phyloP scores from a whole-genome alignment of 202 grass and related monocot species.

The Schoenoplectus triqueter region DNA sequence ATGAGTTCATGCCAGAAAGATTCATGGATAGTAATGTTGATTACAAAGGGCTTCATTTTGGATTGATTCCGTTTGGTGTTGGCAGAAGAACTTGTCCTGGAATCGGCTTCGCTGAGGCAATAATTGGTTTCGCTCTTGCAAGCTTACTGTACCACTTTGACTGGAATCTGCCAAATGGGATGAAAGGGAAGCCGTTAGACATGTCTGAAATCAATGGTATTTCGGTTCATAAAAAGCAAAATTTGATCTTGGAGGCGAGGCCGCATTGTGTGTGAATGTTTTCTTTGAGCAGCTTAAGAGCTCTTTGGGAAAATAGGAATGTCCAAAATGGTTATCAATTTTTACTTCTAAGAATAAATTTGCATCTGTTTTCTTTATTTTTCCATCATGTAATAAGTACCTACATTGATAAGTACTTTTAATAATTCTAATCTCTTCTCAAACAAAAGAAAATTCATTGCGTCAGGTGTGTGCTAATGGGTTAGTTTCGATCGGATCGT shows the following conservation, averaged over 20 bases:
- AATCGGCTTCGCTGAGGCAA: constrained; percentile 45
- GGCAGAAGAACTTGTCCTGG: constrained; percentile 66
- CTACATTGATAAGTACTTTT: too few species aligned
- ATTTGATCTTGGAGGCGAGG: constrained; percentile 42
- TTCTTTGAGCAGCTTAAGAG: neutral
- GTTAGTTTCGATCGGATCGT: too few species aligned
- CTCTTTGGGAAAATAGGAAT: neutral
- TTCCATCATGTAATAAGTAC: neutral
- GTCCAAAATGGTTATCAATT: neutral
- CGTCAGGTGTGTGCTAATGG: too few species aligned
- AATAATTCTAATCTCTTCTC: too few species aligned
- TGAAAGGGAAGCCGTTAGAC: constrained; percentile 43
- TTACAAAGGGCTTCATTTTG: constrained; percentile 65
- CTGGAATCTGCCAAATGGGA: constrained; percentile 43
- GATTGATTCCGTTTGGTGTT: constrained; percentile 66
- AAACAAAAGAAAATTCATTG: too few species aligned
- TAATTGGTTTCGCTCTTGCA: constrained; percentile 40
- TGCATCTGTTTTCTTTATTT: neutral
- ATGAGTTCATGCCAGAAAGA: constrained; percentile 38
- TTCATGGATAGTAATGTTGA: constrained; percentile 45
- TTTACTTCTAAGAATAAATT: neutral
- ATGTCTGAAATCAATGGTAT: constrained; percentile 47
- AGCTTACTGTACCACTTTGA: constrained; percentile 57
- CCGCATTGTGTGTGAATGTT: neutral
- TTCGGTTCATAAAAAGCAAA: constrained; percentile 37